Evolutionary conservation across 2,329 filamentous ascomycete genomes (phyloP), one percentile per base, ranked within the genome.

Genomic region (Arthroderma sp.): DNA sequence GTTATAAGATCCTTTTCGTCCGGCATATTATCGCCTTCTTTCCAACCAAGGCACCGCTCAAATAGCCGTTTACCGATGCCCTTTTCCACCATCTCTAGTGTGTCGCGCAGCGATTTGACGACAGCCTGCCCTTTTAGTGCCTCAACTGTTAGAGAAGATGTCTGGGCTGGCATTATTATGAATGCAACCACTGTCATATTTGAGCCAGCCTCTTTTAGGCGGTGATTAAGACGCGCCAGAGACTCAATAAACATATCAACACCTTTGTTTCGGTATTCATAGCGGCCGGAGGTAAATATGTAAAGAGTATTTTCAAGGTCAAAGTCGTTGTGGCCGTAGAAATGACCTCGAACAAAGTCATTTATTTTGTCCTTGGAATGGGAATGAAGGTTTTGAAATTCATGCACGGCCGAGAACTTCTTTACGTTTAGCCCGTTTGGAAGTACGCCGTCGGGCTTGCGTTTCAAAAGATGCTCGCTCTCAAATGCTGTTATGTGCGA

Each of bases 191-290:
- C 83, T 0, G 91, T 96, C 61, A 82, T 88, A 67, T 91, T 93
- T 55, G 86, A 94, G 40, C 86, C 86, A 5, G 80, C 68, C 42
- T 68, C 68, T 75, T 96, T 96, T 59, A 98, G 78, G 34, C 83
- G 78, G 70, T 96, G 88, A 68, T 98, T 98, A 57, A 98, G 70
- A 37, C 91, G 84, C 29, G 91, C 91, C 51, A 98, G 71, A 3
- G 88, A 91, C 67, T 98, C 91, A 54, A 98, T 94, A 66, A 96
- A 98, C 91, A 98, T 96, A 66, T 98, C 91, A 6, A 95, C 89
- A 59, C 91, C 91, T 69, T 98, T 98, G 62, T 98, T 98, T 52
- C 91, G 75, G 74, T 89, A 98, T 66, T 98, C 91, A 60, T 98
- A 98, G 51, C 91, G 83, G 48, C 91, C 91, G 5, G 91, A 84